Evolutionary conservation across 106 monocot genomes (phyloP), one percentile per base, ranked within the genome.

Genomic region (Platanthera guangdongensis): DNA sequence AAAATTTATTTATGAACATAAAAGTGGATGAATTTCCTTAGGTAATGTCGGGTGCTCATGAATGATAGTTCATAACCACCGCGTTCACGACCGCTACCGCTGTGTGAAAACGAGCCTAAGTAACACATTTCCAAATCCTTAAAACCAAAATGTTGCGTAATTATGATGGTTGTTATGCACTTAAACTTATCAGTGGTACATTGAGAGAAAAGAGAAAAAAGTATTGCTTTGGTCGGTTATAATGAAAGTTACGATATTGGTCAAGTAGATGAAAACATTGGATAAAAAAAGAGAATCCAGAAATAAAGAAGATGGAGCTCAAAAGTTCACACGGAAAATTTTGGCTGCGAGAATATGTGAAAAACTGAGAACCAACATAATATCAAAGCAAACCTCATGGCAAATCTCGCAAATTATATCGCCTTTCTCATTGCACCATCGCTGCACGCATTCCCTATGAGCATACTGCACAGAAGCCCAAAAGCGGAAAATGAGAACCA

Each of bases 361-460:
- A 52, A 13, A 32, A 5, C 47, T 51, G 5, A 70, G 52, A 53
- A 70, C 32, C 50, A 53, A 78, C 13, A 52, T 8, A 51, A 46
- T 25, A 28, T 14, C 19, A 4, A 62, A 57, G 57, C 53, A 75
- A 57, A 93, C 95, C 95, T 89, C 81, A 83, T 87, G 95, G 68
- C 95, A 96, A 53, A 96, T 96, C 80, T 96, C 95, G 75, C 95
- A 96, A 68, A 68, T 89, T 80, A 83, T 90, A 76, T 95, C 90
- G 57, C 95, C 95, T 78, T 92, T 95, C 76, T 92, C 95, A 76
- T 92, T 89, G 76, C 92, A 85, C 95, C 95, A 95, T 22, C 87
- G 76, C 59, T 92, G 95, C 80, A 95, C 86, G 72, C 95, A 95
- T 6, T 78, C 77, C 86, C 88, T 95, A 72, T 95, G 95, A 73